phyloP scores from a whole-genome alignment of 2,329 filamentous ascomycete genomes.

The Thielaviopsis populi region DNA sequence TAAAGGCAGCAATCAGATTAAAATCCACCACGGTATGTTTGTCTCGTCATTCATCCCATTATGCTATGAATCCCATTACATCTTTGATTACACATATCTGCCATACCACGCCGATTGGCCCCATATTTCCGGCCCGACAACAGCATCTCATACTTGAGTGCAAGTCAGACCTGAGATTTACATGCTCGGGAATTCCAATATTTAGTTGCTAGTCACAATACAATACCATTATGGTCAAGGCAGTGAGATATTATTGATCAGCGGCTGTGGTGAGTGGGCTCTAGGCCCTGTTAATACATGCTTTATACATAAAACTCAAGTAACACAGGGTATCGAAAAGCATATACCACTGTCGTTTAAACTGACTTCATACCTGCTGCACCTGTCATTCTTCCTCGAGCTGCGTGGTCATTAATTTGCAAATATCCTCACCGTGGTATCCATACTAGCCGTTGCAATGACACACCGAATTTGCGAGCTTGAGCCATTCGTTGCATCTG shows the following conservation, averaged over 20 bases:
- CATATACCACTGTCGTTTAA: not conserved
- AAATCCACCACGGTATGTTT: too few relatives aligned
- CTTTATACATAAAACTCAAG: not conserved
- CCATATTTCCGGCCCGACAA: too few relatives aligned
- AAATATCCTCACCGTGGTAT: conserved; percentile 64
- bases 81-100: too few relatives aligned
- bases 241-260: not conserved
- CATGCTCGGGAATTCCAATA: too few relatives aligned
- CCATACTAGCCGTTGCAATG: conserved; percentile 71
- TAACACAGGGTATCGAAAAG: not conserved
- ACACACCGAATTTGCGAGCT: conserved; percentile 61
- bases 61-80: too few relatives aligned
- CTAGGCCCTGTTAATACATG: not conserved
- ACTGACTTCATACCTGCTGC: not conserved
- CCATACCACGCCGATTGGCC: too few relatives aligned
- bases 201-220: not conserved
- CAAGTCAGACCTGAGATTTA: too few relatives aligned
- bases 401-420: conserved; percentile 32
- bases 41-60: too few relatives aligned
- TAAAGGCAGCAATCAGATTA: not conserved
- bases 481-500: conserved; percentile 25
- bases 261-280: not conserved
- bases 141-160: too few relatives aligned
- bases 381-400: not conserved
- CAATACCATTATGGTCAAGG: not conserved